A percentile compares a stretch with the other conserved stretches of the same genome.
These are phyloP conservation scores for Piromyces sp. DNA, from an alignment of 192 early-diverging fungal genomes.

Conservation along the genomic window DNA sequence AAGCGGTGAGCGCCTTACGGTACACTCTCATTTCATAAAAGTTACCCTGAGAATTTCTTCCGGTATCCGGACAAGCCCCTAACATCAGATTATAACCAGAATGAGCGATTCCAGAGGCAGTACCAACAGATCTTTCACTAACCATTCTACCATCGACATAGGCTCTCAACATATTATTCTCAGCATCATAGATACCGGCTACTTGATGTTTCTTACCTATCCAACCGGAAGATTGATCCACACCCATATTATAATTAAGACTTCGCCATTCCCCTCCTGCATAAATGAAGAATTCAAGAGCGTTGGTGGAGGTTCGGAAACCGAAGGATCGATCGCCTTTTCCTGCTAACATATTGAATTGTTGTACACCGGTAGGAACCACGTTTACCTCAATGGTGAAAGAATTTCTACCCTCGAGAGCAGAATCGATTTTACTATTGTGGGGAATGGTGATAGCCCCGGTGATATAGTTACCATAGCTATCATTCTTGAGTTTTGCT, in stretches of 20 bases:
- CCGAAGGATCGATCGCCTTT: not conserved
- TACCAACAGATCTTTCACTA: not conserved
- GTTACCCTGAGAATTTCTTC: not conserved
- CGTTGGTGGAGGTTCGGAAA: not conserved
- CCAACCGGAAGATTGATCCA: not conserved
- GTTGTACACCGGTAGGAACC: not conserved
- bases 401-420: not conserved
- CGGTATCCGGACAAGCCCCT: not conserved
- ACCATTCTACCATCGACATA: not conserved
- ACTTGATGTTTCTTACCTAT: not conserved
- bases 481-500: not conserved
- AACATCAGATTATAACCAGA: not conserved
- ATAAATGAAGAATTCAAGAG: not conserved
- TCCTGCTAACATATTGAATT: not conserved
- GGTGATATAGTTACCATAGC: not conserved
- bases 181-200: not conserved
- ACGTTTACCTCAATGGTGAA: not conserved
- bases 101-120: not conserved
- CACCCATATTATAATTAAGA: not conserved
- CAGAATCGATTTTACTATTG: not conserved
- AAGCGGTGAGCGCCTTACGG: not conserved
- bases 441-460: not conserved
- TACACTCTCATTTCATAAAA: not conserved
- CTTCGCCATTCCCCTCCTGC: not conserved
- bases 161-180: not conserved